A percentile compares a stretch with the other conserved stretches of the same genome.
Conservation (phyloP, 2,329 filamentous ascomycete genomes). For the Aspergillus sclerotialis region DNA sequence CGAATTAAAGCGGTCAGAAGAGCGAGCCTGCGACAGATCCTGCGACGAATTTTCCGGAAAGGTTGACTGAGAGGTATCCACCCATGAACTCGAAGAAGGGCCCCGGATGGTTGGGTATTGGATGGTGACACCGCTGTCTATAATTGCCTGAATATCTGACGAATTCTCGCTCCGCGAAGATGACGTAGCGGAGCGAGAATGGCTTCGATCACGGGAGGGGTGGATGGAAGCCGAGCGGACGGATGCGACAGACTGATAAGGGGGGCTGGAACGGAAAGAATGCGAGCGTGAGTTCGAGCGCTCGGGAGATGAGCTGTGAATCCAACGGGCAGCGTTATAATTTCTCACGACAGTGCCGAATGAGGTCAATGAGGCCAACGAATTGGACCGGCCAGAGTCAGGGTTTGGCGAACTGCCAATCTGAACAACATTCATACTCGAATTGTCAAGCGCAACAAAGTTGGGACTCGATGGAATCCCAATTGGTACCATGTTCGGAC, state of each 20-base stretch:
- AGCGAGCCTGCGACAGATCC: slow-evolving; percentile 26
- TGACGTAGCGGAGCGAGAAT: slow-evolving; percentile 26
- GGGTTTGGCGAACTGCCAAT: slow-evolving; percentile 24
- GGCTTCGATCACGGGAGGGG: slow-evolving; percentile 17
- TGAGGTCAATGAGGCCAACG: slow-evolving; percentile 34
- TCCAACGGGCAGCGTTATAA: slow-evolving; percentile 26
- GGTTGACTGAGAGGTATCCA: slow-evolving; percentile 24
- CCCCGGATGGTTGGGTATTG: slow-evolving; percentile 32
- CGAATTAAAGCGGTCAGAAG: slow-evolving; percentile 33
- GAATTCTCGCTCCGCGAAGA: slow-evolving; percentile 28
- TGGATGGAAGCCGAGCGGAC: slow-evolving; percentile 28
- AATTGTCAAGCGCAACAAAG: slow-evolving; percentile 31
- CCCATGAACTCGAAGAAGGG: slow-evolving; percentile 35
- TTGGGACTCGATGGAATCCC: slow-evolving; percentile 35
- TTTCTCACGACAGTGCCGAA: slow-evolving; percentile 36
- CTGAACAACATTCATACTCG: slow-evolving; percentile 32
- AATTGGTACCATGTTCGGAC: slow-evolving; percentile 34
- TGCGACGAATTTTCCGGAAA: slow-evolving; percentile 12
- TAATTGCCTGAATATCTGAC: slow-evolving; percentile 30
- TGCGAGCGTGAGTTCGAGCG: slow-evolving; percentile 26
- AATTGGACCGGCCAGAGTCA: slow-evolving; percentile 30
- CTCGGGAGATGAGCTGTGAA: slow-evolving; percentile 27
- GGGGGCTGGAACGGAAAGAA: slow-evolving; percentile 36
- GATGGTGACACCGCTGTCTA: slow-evolving; percentile 29
- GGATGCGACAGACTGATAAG: slow-evolving; percentile 24